Percentiles rank a stretch among this genome's conserved stretches.
Evolutionary conservation across 495 filamentous ascomycete genomes (phyloP).

Genomic region (Parathielavia appendiculata): DNA sequence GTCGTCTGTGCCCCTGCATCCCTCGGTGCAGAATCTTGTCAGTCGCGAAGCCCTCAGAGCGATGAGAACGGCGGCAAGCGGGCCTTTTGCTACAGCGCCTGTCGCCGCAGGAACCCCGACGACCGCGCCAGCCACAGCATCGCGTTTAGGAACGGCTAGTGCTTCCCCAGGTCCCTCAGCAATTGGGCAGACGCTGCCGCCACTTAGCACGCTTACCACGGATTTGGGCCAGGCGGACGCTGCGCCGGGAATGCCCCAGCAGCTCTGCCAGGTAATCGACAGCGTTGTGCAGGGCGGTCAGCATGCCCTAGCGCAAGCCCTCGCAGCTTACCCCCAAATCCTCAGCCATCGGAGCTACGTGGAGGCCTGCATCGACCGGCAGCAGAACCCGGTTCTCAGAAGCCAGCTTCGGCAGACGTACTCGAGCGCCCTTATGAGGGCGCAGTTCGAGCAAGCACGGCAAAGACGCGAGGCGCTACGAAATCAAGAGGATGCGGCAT

Average conservation of each 20-base stretch:
- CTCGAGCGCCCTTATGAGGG: conserved; percentile 35
- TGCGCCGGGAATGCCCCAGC: conserved; percentile 6
- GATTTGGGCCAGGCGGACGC: neutral
- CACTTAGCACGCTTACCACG: conserved; percentile 4
- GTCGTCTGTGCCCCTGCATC: conserved; percentile 18
- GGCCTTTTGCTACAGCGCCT: neutral
- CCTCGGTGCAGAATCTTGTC: conserved; percentile 16
- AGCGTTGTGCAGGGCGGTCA: conserved; percentile 40
- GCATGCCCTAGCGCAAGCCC: conserved; percentile 38
- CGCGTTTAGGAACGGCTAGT: conserved; percentile 9
- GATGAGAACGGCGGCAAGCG: neutral
- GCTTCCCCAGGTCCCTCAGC: conserved; percentile 4
- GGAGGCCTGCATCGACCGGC: conserved; percentile 40
- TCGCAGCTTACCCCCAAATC: conserved; percentile 42
- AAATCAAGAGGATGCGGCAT: conserved; percentile 17
- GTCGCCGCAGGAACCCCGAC: neutral
- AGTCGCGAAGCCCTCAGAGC: neutral
- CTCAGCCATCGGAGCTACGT: conserved; percentile 38
- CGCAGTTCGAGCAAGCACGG: conserved; percentile 40
- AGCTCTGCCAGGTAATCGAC: conserved; percentile 42
- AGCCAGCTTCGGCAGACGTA: conserved; percentile 42
- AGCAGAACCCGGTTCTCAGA: conserved; percentile 36
- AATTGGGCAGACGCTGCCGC: conserved; percentile 8
- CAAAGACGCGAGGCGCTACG: conserved; percentile 26
- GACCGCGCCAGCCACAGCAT: neutral